Conservation (phyloP, 2,329 filamentous ascomycete species). For the Paracorniculantispora psalliotae region DNA sequence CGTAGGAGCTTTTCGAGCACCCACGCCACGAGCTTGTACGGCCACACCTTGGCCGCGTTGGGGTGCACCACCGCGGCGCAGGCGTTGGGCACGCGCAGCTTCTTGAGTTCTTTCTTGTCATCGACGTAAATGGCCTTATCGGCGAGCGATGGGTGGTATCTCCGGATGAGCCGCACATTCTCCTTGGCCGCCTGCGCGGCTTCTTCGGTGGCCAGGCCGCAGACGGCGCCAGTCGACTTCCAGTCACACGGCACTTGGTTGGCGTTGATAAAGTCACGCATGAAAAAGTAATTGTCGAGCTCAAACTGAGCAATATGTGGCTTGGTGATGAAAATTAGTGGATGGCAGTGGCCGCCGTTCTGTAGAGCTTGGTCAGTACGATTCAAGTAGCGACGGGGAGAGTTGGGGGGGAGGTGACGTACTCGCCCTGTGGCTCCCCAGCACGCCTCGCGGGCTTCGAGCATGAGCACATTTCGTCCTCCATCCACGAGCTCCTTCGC, state of each 20-base stretch:
- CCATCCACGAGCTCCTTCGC: constrained; percentile 56
- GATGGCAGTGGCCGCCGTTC: constrained; percentile 73
- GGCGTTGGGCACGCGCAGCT: constrained; percentile 51
- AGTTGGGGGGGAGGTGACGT: constrained; percentile 29
- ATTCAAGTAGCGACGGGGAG: background rate
- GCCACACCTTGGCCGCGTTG: constrained; percentile 68
- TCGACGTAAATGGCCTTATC: constrained; percentile 39
- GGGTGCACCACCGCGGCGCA: constrained; percentile 60
- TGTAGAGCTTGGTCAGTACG: constrained; percentile 22
- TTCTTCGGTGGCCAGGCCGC: constrained; percentile 54
- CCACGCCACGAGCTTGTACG: constrained; percentile 76
- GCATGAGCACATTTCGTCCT: constrained; percentile 57
- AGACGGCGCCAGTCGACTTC: constrained; percentile 56
- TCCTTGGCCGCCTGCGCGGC: constrained; percentile 48
- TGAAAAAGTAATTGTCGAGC: constrained; percentile 58
- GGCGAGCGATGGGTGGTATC: constrained; percentile 53
- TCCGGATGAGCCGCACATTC: constrained; percentile 46
- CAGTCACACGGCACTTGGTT: constrained; percentile 66
- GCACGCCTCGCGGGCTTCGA: constrained; percentile 75
- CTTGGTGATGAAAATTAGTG: constrained; percentile 57
- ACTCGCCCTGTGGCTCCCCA: constrained; percentile 81
- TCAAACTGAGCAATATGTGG: constrained; percentile 66
- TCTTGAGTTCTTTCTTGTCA: constrained; percentile 36
- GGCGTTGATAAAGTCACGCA: constrained; percentile 52
- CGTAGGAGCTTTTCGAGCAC: constrained; percentile 57